Evolutionary conservation across 2,329 filamentous ascomycete species (phyloP).

Genomic region (Beauveria caledonica): DNA sequence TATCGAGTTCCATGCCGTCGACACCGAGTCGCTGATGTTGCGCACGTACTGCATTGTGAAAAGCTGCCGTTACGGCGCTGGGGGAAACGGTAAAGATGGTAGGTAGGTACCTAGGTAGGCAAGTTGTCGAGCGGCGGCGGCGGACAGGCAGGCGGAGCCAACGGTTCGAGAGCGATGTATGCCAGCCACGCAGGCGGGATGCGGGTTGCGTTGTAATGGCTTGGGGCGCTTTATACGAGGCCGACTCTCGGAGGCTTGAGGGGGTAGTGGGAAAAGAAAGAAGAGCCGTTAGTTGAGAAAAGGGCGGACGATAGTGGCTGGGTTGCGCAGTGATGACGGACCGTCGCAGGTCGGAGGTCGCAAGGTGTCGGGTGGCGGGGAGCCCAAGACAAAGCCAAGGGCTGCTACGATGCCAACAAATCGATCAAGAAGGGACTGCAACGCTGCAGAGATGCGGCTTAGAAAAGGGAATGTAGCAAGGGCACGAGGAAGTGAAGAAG

Average conservation of each 20-base stretch:
- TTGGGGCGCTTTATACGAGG: neutral
- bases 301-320: neutral
- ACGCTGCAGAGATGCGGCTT: neutral
- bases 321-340: conserved; percentile 2
- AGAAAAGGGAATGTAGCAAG: neutral
- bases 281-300: neutral
- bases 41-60: conserved; percentile 89
- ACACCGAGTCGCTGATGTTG: conserved; percentile 89
- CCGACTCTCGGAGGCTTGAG: neutral
- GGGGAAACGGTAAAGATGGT: neutral
- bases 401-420: neutral
- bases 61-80: neutral
- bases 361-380: neutral
- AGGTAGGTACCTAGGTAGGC: neutral
- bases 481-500: neutral
- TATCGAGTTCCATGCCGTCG: conserved; percentile 98
- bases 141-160: neutral
- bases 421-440: neutral
- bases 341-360: neutral
- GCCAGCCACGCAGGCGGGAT: neutral
- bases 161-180: neutral
- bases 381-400: neutral
- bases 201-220: neutral
- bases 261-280: neutral
- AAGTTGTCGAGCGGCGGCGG: neutral